A percentile compares a stretch with the other conserved stretches of the same genome.
These are phyloP conservation scores for Boletus smithii DNA, from an alignment of 1,284 basidiomycete species.

Conservation along the genomic window DNA sequence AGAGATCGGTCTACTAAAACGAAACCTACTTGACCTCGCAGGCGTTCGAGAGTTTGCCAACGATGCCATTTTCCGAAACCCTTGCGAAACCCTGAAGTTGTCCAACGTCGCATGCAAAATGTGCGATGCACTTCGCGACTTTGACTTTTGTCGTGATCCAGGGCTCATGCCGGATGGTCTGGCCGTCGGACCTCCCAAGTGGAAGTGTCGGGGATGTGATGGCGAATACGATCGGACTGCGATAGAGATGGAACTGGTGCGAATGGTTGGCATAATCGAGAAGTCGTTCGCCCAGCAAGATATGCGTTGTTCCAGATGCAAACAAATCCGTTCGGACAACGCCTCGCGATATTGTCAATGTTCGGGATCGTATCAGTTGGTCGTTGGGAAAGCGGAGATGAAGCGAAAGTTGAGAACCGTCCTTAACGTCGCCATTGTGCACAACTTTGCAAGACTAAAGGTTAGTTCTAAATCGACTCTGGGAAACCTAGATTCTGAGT, in stretches of 20 bases:
- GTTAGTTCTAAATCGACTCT: slow-evolving; percentile 37
- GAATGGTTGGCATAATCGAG: slow-evolving; percentile 70
- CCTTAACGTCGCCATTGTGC: slow-evolving; percentile 75
- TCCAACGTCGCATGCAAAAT: slow-evolving; percentile 87
- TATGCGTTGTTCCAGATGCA: slow-evolving; percentile 82
- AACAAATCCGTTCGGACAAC: slow-evolving; percentile 85
- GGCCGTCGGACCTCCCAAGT: slow-evolving; percentile 48
- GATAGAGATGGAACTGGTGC: slow-evolving; percentile 86
- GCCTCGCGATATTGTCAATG: slow-evolving; percentile 85
- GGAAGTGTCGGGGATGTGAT: slow-evolving; percentile 71
- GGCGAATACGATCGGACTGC: slow-evolving; percentile 83
- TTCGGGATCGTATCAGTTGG: slow-evolving; percentile 78
- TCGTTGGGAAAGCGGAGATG: slow-evolving; percentile 66
- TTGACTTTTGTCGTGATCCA: slow-evolving; percentile 94
- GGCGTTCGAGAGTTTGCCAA: slow-evolving; percentile 85
- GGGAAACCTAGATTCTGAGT: slow-evolving; percentile 8
- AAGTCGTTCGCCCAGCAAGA: slow-evolving; percentile 87
- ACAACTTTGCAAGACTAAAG: slow-evolving; percentile 63
- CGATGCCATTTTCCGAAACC: slow-evolving; percentile 86
- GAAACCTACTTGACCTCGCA: slow-evolving; percentile 87
- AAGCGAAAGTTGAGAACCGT: slow-evolving; percentile 73
- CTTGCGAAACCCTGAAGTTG: slow-evolving; percentile 88
- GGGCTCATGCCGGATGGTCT: slow-evolving; percentile 69
- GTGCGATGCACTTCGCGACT: slow-evolving; percentile 87
- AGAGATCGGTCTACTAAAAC: slow-evolving; percentile 86